Percentiles rank a stretch among this genome's conserved stretches.
These are phyloP conservation scores for Candida ipomoeae DNA, from an alignment of 805 yeast genomes.

Conservation along the genomic window DNA sequence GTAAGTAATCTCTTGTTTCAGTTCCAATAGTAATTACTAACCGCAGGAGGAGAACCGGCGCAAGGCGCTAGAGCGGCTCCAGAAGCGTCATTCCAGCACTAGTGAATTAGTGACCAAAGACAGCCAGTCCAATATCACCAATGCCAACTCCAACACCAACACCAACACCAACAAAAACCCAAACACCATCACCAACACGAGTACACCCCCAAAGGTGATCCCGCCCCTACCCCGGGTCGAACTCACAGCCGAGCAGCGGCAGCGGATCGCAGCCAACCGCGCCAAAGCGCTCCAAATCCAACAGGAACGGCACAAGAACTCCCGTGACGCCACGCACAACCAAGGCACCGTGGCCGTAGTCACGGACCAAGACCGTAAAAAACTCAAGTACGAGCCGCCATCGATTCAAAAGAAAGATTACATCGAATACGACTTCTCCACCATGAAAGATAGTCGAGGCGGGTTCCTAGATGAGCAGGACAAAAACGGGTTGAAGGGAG, in stretches of 20 bases:
- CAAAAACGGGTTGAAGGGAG: conserved; percentile 11
- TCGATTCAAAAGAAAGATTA: conserved; percentile 58
- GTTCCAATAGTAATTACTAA: conserved; percentile 8
- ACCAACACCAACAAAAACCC: not conserved
- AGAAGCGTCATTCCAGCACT: conserved; percentile 11
- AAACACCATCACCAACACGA: not conserved
- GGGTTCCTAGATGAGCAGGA: conserved; percentile 57
- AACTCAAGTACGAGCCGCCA: conserved; percentile 21
- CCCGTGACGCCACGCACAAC: conserved; percentile 12
- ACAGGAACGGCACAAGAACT: conserved; percentile 23
- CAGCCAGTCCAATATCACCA: conserved; percentile 2
- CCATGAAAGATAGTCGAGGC: conserved; percentile 85
- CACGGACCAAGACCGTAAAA: conserved; percentile 13
- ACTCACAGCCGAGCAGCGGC: conserved; percentile 47
- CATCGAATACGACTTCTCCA: conserved; percentile 82
- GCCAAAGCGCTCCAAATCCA: conserved; percentile 48
- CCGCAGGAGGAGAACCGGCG: conserved; percentile 59
- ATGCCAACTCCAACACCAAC: conserved; percentile 3
- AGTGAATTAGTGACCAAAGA: too few species aligned
- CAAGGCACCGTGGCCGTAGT: conserved; percentile 11
- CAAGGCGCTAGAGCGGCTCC: conserved; percentile 56
- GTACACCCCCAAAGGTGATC: conserved; percentile 2
- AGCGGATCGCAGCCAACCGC: conserved; percentile 50
- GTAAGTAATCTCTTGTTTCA: conserved; percentile 23
- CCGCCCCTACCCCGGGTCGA: conserved; percentile 21